These are phyloP conservation scores for Xerocomus brunneocitrinus DNA, from an alignment of 768 basidiomycete genomes.

Conservation along the genomic window DNA sequence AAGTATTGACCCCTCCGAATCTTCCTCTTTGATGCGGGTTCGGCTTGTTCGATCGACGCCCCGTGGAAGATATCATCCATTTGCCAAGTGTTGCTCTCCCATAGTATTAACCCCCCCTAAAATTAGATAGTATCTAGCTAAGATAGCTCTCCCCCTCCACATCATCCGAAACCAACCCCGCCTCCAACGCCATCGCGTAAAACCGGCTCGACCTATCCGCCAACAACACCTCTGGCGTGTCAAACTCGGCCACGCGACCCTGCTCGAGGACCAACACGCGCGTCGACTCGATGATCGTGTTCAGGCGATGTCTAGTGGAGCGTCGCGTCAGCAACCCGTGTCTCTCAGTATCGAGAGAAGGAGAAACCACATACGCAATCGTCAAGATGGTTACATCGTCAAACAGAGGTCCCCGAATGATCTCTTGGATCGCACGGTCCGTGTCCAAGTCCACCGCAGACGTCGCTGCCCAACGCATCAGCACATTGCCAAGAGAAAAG, in stretches of 20 bases:
- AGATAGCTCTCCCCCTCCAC: too few species aligned
- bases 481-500: not conserved
- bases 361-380: conserved; percentile 60
- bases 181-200: conserved; percentile 61
- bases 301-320: conserved; percentile 59
- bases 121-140: too few species aligned
- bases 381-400: conserved; percentile 77
- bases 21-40: too few species aligned
- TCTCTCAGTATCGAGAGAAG: not conserved
- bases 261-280: conserved; percentile 77
- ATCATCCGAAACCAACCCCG: conserved; percentile 39
- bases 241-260: conserved; percentile 82
- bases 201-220: conserved; percentile 54
- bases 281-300: conserved; percentile 80
- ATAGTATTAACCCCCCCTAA: too few species aligned
- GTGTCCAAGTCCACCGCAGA: conserved; percentile 92
- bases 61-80: too few species aligned
- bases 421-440: conserved; percentile 82
- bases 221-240: conserved; percentile 62
- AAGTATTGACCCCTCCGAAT: too few species aligned
- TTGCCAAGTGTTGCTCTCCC: too few species aligned
- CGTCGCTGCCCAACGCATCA: conserved; percentile 48
- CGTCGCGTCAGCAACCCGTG: not conserved
- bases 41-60: too few species aligned
- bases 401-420: conserved; percentile 78